Evolutionary conservation across 768 basidiomycete genomes (phyloP), one percentile per base, ranked within the genome.

Genomic region (Favolaschia claudopus): DNA sequence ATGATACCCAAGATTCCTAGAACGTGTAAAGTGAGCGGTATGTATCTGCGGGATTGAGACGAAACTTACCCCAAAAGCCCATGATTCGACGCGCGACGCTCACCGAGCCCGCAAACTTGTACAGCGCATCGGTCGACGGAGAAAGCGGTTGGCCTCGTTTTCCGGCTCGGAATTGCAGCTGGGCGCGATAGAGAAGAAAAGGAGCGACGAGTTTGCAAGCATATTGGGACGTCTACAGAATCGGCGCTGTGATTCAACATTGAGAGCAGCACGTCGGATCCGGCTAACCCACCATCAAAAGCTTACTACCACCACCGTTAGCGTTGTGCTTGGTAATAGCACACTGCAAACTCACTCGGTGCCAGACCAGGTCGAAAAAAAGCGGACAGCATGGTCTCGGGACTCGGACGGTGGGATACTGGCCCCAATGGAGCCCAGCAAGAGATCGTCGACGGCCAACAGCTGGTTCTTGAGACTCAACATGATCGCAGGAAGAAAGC

Each of bases 281-380:
- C n/a, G 22, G n/a, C 43, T 19, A 9, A 65, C 71, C 42, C n/a
- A 84, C 82, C 77, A 78, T 74, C 67, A 85, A 79, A 28, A 85
- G 57, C 62, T 85, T 85, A 71, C 82, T 84, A 51, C 31, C 60
- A 39, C 24, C 31, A 15, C 27, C n/a, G 33, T 39, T 45, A 38
- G 37, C 22, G 40, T 33, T 20, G n/a, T 48, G 10, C 14, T 45
- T 42, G 51, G 36, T 33, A 38, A 46, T 12, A 25, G 31, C 10
- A n/a, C 1, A 19, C 24, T 3, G 1, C 1, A 12, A 40, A 81
- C 82, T 69, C 71, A 86, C 85, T 86, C 85, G 73, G 79, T 85
- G 17, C 85, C 85, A 53, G 76, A 81, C 81, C 82, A 85, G 48
- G 84, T 84, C 45, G 82, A 80, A 56, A 86, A 69, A 67, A 78